These are phyloP conservation scores for Metarhizium album DNA, from an alignment of 2,329 filamentous ascomycete genomes.

Conservation along the genomic window DNA sequence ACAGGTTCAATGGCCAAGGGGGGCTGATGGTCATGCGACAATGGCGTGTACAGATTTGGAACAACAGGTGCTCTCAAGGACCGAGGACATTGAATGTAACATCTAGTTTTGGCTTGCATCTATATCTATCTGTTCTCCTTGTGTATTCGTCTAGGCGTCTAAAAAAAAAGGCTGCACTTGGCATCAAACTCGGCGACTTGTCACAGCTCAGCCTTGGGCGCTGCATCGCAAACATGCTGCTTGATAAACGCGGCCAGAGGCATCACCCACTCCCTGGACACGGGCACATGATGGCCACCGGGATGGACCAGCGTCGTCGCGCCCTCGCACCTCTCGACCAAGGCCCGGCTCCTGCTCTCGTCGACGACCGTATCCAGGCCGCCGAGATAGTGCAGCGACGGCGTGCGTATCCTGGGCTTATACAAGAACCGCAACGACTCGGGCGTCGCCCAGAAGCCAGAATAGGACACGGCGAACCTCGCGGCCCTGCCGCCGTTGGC, in stretches of 20 bases:
- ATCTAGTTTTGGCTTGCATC: slow-evolving; percentile 13
- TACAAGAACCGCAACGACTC: slow-evolving; percentile 53
- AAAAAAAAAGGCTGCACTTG: neutral
- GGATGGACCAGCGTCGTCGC: slow-evolving; percentile 57
- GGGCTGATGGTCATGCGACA: neutral
- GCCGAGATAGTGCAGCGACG: slow-evolving; percentile 72
- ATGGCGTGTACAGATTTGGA: slow-evolving; percentile 22
- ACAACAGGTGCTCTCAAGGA: slow-evolving; percentile 18
- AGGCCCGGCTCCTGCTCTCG: slow-evolving; percentile 55
- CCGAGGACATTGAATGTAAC: slow-evolving; percentile 18
- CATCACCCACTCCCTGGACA: slow-evolving; percentile 70
- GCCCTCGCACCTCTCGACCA: slow-evolving; percentile 55
- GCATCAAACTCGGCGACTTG: neutral
- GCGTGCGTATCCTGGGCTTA: slow-evolving; percentile 64
- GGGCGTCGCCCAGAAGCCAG: slow-evolving; percentile 60
- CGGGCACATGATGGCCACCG: slow-evolving; percentile 82
- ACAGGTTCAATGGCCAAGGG: neutral
- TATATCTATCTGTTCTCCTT: too few relatives aligned
- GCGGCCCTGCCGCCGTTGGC: slow-evolving; percentile 39
- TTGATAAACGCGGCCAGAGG: slow-evolving; percentile 63
- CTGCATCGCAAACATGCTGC: slow-evolving; percentile 22
- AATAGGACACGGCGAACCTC: slow-evolving; percentile 67
- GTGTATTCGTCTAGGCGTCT: neutral
- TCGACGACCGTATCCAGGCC: slow-evolving; percentile 82
- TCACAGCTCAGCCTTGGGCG: slow-evolving; percentile 17